Evolutionary conservation across 768 basidiomycete species (phyloP).

Genomic region (Astraeus odoratus): DNA sequence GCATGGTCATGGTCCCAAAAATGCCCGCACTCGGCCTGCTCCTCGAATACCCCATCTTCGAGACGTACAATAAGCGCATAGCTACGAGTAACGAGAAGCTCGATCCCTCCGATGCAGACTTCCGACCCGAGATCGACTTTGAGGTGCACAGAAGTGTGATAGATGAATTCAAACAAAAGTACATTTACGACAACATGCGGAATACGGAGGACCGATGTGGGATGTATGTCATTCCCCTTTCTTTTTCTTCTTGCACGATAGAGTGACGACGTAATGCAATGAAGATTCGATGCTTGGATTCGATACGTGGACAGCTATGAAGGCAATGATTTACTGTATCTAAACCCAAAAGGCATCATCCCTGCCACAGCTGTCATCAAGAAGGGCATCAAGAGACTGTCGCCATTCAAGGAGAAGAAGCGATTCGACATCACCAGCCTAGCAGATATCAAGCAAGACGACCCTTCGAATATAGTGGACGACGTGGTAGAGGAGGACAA

Average conservation of each 20-base stretch:
- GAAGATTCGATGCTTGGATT: conserved; percentile 82
- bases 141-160: conserved; percentile 60
- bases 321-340: conserved; percentile 71
- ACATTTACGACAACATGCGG: conserved; percentile 85
- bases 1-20: conserved; percentile 80
- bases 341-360: conserved; percentile 73
- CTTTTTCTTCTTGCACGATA: not conserved
- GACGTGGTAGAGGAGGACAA: conserved; percentile 35
- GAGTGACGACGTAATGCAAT: not conserved
- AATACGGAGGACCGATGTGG: conserved; percentile 72
- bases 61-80: conserved; percentile 65
- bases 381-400: conserved; percentile 46
- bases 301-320: conserved; percentile 66
- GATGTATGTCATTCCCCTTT: conserved; percentile 46
- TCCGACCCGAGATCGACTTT: conserved; percentile 70
- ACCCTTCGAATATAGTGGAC: conserved; percentile 24
- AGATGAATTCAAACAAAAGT: conserved; percentile 73
- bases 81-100: conserved; percentile 33
- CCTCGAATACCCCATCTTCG: conserved; percentile 81
- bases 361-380: conserved; percentile 63
- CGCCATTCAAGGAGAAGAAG: conserved; percentile 63
- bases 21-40: conserved; percentile 93
- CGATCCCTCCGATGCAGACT: conserved; percentile 48
- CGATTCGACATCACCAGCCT: conserved; percentile 56
- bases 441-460: conserved; percentile 25